A percentile compares a stretch with the other conserved stretches of the same genome.
Evolutionary conservation across 1,139 yeast species (phyloP).

Genomic region (Eremothecium cymbalariae): DNA sequence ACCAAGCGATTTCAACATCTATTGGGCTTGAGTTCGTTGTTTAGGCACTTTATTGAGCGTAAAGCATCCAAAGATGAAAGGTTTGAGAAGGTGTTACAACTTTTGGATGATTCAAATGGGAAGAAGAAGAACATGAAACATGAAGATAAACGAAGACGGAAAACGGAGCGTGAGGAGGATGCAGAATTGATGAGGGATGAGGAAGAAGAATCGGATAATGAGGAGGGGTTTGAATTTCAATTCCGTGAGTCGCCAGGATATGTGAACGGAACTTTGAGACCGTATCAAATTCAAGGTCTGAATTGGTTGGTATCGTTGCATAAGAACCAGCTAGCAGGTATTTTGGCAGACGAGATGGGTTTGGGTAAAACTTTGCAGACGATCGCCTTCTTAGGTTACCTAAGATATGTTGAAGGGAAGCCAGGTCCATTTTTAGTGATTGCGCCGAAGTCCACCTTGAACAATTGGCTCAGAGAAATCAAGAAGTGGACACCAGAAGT

Average conservation of each 20-base stretch:
- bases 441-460: conserved; percentile 72
- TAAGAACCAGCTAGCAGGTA: conserved; percentile 81
- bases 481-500: conserved; percentile 75
- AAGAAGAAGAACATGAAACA: conserved; percentile 28
- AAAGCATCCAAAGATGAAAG: conserved; percentile 68
- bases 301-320: conserved; percentile 84
- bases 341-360: conserved; percentile 98
- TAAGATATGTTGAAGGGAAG: conserved; percentile 50
- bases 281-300: conserved; percentile 88
- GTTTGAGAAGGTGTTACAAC: conserved; percentile 50
- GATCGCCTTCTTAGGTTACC: conserved; percentile 69
- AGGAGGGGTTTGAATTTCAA: conserved; percentile 31
- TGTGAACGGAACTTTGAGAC: conserved; percentile 56
- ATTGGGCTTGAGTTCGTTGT: conserved; percentile 73
- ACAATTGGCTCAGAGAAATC: conserved; percentile 74
- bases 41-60: conserved; percentile 79
- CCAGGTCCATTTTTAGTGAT: conserved; percentile 69
- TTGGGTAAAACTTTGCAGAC: conserved; percentile 93
- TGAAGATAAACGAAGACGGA: conserved; percentile 39
- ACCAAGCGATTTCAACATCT: conserved; percentile 74
- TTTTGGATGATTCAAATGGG: conserved; percentile 38
- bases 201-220: conserved; percentile 46
- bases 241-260: conserved; percentile 64
- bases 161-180: conserved; percentile 87
- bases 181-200: conserved; percentile 78